Base-by-base conservation (phyloP, 2,329 filamentous ascomycete species). In the Blumeriella jaapii region DNA sequence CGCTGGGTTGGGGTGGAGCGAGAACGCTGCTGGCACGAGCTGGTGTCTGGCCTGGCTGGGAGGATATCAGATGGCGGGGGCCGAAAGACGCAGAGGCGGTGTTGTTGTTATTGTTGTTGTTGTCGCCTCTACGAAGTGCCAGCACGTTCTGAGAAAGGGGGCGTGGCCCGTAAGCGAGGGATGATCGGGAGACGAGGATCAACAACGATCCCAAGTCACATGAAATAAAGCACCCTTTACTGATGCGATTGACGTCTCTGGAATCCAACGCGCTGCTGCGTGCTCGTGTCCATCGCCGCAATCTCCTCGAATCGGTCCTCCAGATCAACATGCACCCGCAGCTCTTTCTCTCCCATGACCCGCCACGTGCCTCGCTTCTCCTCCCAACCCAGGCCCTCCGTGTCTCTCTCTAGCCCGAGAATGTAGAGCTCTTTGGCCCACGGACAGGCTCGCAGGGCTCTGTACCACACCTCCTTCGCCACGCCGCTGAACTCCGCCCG, bases 401-500 rank as follows among this genome's bases (percentile, higher is more conserved):
- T 48, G 6, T 28, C 25, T 24, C 62, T 55, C 28, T 61, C 60
- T 38, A 80, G 74, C 0, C 69, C 75, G 16, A 69, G 40, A 56
- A 80, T 62, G 27, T 73, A 57, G 30, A 74, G 63, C 23, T 67
- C 62, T 52, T 81, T 80, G 1, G 63, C 67, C 74, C 76, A 81
- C 0, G 78, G 78, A 48, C 76, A 64, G 11, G 62, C 58, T 27
- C 64, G 60, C 42, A 81, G 48, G 0, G 69, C 73, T 20, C 68
- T 59, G 39, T 71, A 68, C 47, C 72, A 72, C 0, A 72, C 61
- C 1, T 64, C 59, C 42, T 65, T 72, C 3, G 66, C 64, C 3
- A 39, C 19, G 3, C 43, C 31, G 15, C 55, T 39, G 5, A 64
- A 55, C 6, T 59, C 54, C 3, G 57, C 56, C 14, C 55, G 58